These are phyloP conservation scores for Rauvolfia tetraphylla DNA, from an alignment of 257 asterid species.

Conservation along the genomic window DNA sequence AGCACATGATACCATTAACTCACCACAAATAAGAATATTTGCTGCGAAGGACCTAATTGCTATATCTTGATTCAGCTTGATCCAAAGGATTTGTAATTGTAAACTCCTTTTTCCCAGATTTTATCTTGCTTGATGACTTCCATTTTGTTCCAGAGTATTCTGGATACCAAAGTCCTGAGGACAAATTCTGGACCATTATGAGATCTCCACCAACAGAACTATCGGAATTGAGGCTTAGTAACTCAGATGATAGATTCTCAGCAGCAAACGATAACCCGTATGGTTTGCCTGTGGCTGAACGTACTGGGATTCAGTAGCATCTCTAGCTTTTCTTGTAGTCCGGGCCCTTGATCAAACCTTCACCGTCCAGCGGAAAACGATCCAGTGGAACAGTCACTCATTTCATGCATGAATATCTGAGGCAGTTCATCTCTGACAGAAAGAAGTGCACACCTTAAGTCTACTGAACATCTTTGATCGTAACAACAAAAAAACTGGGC, in stretches of 20 bases:
- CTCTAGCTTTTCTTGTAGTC: not conserved
- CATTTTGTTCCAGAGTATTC: not conserved
- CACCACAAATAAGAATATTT: not conserved
- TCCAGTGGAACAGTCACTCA: slow-evolving; percentile 3
- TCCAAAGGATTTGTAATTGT: not conserved
- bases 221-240: not conserved
- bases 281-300: not conserved
- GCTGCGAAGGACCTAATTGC: not conserved
- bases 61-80: not conserved
- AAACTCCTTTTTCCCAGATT: not conserved
- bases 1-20: not conserved
- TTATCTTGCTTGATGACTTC: not conserved
- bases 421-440: slow-evolving; percentile 67
- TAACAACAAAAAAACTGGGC: not conserved
- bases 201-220: not conserved
- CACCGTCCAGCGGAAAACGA: slow-evolving; percentile 19
- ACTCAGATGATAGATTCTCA: not conserved
- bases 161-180: not conserved
- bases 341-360: slow-evolving; percentile 3
- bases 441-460: slow-evolving; percentile 14
- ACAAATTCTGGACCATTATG: not conserved
- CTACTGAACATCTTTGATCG: not conserved
- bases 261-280: not conserved
- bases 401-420: slow-evolving; percentile 42
- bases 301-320: not conserved